These are phyloP conservation scores for Pleurotus salmoneostramineus DNA, from an alignment of 768 basidiomycete species.

Conservation along the genomic window DNA sequence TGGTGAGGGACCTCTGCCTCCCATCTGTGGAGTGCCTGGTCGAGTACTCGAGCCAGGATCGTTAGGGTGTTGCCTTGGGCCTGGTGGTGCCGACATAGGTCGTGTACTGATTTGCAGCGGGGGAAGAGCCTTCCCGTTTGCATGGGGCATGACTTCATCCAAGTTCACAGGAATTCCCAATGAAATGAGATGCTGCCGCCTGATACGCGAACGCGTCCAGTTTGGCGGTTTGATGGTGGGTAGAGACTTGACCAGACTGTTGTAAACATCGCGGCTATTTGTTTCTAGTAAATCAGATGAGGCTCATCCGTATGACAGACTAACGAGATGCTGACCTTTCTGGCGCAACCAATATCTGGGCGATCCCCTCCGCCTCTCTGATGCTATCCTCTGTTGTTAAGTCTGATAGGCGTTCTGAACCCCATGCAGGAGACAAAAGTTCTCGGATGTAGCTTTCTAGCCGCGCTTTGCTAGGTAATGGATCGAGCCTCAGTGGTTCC, in stretches of 20 bases:
- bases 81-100: slow-evolving; percentile 78
- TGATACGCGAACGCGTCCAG: slow-evolving; percentile 90
- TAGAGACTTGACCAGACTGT: slow-evolving; percentile 63
- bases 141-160: slow-evolving; percentile 81
- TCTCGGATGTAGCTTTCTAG: slow-evolving; percentile 61
- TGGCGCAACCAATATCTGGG: slow-evolving; percentile 71
- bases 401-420: slow-evolving; percentile 41
- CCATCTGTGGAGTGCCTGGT: slow-evolving; percentile 44
- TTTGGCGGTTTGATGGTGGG: slow-evolving; percentile 83
- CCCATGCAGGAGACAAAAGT: slow-evolving; percentile 67
- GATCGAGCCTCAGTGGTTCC: slow-evolving; percentile 62
- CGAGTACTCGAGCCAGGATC: slow-evolving; percentile 35
- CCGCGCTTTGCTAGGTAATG: slow-evolving; percentile 53
- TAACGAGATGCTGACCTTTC: slow-evolving; percentile 53
- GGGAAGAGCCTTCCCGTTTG: slow-evolving; percentile 65
- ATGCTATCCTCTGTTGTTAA: slow-evolving; percentile 68
- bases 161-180: slow-evolving; percentile 94
- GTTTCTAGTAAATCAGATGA: slow-evolving; percentile 13
- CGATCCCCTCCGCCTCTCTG: slow-evolving; percentile 75
- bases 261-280: slow-evolving; percentile 75
- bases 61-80: slow-evolving; percentile 38
- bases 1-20: slow-evolving; percentile 23
- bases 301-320: slow-evolving; percentile 2
- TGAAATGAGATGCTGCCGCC: slow-evolving; percentile 85
- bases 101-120: slow-evolving; percentile 80